These are phyloP conservation scores for Cryptosporidium bovis DNA, from an alignment of 169 alveolate genomes.

Conservation along the genomic window DNA sequence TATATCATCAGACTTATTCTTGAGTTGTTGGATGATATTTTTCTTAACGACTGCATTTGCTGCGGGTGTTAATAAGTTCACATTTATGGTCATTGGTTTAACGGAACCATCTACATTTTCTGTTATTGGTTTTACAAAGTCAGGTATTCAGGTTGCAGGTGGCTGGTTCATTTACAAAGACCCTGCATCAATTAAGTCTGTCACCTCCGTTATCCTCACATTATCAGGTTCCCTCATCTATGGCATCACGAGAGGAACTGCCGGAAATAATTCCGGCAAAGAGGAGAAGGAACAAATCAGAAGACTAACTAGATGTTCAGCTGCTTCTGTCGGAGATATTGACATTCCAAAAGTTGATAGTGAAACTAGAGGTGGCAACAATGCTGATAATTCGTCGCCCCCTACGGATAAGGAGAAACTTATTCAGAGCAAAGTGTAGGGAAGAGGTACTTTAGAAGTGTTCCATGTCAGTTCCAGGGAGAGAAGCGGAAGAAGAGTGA, in stretches of 20 bases:
- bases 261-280: slow-evolving; percentile 18
- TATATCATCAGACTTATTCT: slow-evolving; percentile 19
- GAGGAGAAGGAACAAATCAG: slow-evolving; percentile 59
- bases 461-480: too few relatives aligned
- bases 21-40: slow-evolving; percentile 42
- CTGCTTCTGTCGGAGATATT: slow-evolving; percentile 66
- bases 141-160: slow-evolving; percentile 58
- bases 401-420: slow-evolving; percentile 38
- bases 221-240: slow-evolving; percentile 60
- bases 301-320: slow-evolving; percentile 67
- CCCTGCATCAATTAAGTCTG: slow-evolving; percentile 45
- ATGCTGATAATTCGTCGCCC: background rate
- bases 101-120: slow-evolving; percentile 73
- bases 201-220: slow-evolving; percentile 39
- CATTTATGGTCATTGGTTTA: slow-evolving; percentile 70
- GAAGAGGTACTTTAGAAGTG: too few relatives aligned
- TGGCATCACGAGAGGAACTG: slow-evolving; percentile 66
- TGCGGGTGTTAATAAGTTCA: slow-evolving; percentile 66
- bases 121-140: slow-evolving; percentile 61
- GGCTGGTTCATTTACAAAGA: slow-evolving; percentile 71
- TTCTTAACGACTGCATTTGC: slow-evolving; percentile 63
- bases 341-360: slow-evolving; percentile 2
- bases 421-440: background rate
- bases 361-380: slow-evolving; percentile 3
- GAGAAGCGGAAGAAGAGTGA: too few relatives aligned